These are phyloP conservation scores for Eucalyptus lansdowneana DNA, from an alignment of 345 rosid species.

Conservation along the genomic window DNA sequence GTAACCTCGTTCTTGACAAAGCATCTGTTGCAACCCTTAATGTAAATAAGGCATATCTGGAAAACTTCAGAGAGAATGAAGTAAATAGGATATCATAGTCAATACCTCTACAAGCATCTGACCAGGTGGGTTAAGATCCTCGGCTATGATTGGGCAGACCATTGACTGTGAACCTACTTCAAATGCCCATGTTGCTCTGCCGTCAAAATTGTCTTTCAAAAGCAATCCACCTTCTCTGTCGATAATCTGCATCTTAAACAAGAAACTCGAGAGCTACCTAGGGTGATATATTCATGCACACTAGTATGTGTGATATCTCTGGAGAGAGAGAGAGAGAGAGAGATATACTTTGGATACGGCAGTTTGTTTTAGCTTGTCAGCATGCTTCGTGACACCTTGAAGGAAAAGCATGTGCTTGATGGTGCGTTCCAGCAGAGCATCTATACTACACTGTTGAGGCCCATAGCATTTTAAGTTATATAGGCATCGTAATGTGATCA, in stretches of 20 bases:
- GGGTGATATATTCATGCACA: background rate
- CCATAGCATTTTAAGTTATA: background rate
- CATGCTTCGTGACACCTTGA: slow-evolving; percentile 89
- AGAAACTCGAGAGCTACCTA: background rate
- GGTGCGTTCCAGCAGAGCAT: slow-evolving; percentile 85
- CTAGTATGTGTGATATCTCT: background rate
- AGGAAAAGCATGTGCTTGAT: slow-evolving; percentile 99
- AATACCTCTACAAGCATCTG: slow-evolving; percentile 89
- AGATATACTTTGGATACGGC: slow-evolving; percentile 72
- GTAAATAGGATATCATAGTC: background rate
- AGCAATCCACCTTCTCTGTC: slow-evolving; percentile 40
- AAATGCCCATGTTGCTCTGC: slow-evolving; percentile 97
- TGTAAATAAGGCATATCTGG: background rate
- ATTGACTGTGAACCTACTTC: slow-evolving; percentile 86
- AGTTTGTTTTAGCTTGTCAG: slow-evolving; percentile 75
- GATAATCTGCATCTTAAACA: slow-evolving; percentile 29
- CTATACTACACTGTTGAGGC: slow-evolving; percentile 88
- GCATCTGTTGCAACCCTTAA: slow-evolving; percentile 41
- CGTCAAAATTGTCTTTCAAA: slow-evolving; percentile 51
- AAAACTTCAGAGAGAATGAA: background rate
- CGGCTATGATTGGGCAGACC: slow-evolving; percentile 88
- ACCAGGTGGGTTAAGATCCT: slow-evolving; percentile 83
- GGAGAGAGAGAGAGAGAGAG: background rate
- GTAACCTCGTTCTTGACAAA: slow-evolving; percentile 85
- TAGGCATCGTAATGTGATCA: background rate